Conservation (phyloP, 352 stramenopile genomes). For the Lagenidium sp. region DNA sequence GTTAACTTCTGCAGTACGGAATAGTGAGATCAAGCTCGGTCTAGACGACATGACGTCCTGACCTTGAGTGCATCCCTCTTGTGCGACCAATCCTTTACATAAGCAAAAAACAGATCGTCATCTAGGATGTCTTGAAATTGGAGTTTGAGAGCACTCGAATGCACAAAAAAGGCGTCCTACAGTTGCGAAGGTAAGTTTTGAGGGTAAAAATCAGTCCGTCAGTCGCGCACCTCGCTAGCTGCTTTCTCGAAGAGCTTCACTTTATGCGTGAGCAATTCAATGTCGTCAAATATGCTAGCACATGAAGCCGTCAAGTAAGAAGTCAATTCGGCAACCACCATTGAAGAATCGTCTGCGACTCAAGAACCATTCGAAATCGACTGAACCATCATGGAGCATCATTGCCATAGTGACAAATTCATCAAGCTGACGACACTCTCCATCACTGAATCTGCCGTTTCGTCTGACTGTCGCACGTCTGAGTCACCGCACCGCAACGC, state of each 20-base stretch:
- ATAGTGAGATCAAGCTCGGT: too few relatives aligned
- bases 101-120: conserved; percentile 46
- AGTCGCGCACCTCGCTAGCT: conserved; percentile 24
- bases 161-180: conserved; percentile 55
- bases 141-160: conserved; percentile 43
- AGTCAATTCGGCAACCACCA: too few relatives aligned
- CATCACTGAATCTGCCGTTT: conserved; percentile 10
- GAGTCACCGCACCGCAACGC: not conserved
- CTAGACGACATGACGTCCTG: too few relatives aligned
- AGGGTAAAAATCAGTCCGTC: too few relatives aligned
- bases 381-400: conserved; percentile 17
- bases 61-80: conserved; percentile 7
- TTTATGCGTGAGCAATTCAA: conserved; percentile 15
- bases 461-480: not conserved
- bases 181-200: too few relatives aligned
- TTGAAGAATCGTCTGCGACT: too few relatives aligned
- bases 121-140: conserved; percentile 44
- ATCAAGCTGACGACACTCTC: conserved; percentile 19
- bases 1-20: too few relatives aligned
- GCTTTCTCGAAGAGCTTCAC: conserved; percentile 44
- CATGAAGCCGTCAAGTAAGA: not conserved
- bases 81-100: conserved; percentile 34
- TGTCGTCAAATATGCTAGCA: conserved; percentile 23
- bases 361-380: conserved; percentile 22
- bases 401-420: conserved; percentile 22